Conservation (phyloP, 305 asterid genomes). For the Striga hermonthica region DNA sequence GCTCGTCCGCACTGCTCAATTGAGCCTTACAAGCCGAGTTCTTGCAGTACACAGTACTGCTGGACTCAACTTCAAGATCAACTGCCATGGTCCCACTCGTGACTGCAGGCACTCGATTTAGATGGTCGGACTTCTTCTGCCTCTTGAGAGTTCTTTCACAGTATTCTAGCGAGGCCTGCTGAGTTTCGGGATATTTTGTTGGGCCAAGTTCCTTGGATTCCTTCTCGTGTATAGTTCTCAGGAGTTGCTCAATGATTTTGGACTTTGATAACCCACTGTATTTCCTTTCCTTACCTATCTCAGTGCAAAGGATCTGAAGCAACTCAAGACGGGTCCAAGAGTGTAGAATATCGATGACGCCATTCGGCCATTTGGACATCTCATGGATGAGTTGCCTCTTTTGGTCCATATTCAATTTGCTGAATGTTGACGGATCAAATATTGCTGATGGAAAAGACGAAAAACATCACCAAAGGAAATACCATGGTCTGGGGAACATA, state of each 20-base stretch:
- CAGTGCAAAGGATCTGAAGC: constrained; percentile 68
- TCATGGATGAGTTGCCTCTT: constrained; percentile 64
- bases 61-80: constrained; percentile 31
- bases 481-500: background rate
- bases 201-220: constrained; percentile 35
- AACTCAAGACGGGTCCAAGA: constrained; percentile 72
- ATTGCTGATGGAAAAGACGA: constrained; percentile 45
- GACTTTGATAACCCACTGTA: constrained; percentile 65
- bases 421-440: constrained; percentile 52
- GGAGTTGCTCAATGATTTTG: constrained; percentile 65
- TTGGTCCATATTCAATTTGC: constrained; percentile 66
- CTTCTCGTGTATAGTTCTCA: constrained; percentile 50
- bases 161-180: constrained; percentile 38
- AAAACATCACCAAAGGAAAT: constrained; percentile 1
- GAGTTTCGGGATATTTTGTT: constrained; percentile 17
- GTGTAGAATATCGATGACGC: constrained; percentile 56
- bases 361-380: constrained; percentile 62
- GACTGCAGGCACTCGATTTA: constrained; percentile 28
- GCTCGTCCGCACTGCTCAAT: constrained; percentile 42
- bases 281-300: constrained; percentile 72
- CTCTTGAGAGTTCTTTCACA: constrained; percentile 49
- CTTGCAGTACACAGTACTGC: constrained; percentile 41
- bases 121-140: constrained; percentile 57
- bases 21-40: constrained; percentile 82
- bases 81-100: constrained; percentile 27